phyloP scores from a whole-genome alignment of 805 yeast species.

The Yamadazyma phyllophila region DNA sequence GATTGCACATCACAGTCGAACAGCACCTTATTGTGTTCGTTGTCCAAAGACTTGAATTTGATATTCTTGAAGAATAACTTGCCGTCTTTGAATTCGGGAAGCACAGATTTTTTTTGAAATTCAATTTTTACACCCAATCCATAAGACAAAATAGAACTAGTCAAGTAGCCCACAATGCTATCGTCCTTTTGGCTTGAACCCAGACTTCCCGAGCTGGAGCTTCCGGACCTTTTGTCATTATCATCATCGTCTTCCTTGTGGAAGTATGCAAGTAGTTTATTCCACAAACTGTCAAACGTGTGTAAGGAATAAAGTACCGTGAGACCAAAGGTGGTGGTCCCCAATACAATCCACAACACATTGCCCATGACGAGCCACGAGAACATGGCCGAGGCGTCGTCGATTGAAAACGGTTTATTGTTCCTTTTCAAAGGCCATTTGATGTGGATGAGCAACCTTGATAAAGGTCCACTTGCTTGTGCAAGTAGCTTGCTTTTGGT shows the following conservation, averaged over 20 bases:
- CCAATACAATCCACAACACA: conserved; percentile 51
- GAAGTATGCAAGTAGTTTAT: conserved; percentile 16
- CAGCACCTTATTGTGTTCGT: conserved; percentile 10
- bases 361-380: conserved; percentile 61
- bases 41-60: conserved; percentile 16
- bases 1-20: conserved; percentile 41
- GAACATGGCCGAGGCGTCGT: conserved; percentile 52
- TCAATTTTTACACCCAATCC: conserved; percentile 37
- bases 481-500: conserved; percentile 28
- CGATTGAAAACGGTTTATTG: conserved; percentile 46
- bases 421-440: conserved; percentile 51
- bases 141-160: conserved; percentile 36
- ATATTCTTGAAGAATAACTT: conserved; percentile 46
- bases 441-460: conserved; percentile 34
- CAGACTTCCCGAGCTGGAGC: not conserved
- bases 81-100: conserved; percentile 51
- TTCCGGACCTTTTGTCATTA: not conserved
- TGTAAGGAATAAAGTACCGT: conserved; percentile 45
- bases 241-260: conserved; percentile 23
- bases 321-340: conserved; percentile 57
- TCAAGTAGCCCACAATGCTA: conserved; percentile 30
- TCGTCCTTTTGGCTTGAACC: conserved; percentile 15
- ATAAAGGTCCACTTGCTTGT: conserved; percentile 27
- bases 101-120: conserved; percentile 37
- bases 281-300: conserved; percentile 28